Conservation (phyloP, 371 early-diverging fungal species). For the Rhizopus sp. region DNA sequence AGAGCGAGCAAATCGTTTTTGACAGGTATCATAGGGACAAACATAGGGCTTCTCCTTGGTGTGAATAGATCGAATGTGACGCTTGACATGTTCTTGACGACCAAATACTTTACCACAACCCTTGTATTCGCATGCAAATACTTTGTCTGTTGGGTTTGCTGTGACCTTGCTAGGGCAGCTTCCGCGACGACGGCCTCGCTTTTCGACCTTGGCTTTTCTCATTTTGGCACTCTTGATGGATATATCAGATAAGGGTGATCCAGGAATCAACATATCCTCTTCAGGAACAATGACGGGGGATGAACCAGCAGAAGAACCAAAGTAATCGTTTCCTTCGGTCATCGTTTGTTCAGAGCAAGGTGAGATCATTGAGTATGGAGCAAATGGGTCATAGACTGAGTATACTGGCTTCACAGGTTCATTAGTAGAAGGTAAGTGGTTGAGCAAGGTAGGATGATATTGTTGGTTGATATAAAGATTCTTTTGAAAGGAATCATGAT, state of each 20-base stretch:
- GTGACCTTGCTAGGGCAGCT: neutral
- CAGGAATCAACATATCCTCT: neutral
- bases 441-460: too few relatives aligned
- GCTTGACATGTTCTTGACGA: conserved; percentile 80
- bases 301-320: neutral
- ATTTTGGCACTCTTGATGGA: neutral
- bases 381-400: conserved; percentile 1
- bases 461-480: too few relatives aligned
- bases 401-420: neutral
- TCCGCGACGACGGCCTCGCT: neutral
- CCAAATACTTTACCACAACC: conserved; percentile 79
- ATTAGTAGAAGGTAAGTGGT: too few relatives aligned
- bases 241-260: neutral
- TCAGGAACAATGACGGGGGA: neutral
- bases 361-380: neutral
- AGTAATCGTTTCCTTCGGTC: neutral
- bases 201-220: neutral
- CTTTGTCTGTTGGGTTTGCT: conserved; percentile 16
- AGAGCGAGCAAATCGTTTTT: conserved; percentile 79
- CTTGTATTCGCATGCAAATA: conserved; percentile 48
- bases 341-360: neutral
- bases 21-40: conserved; percentile 70
- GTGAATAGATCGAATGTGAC: conserved; percentile 73
- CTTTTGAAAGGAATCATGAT: too few relatives aligned
- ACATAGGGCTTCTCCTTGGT: conserved; percentile 61